A percentile compares a stretch with the other conserved stretches of the same genome.
Evolutionary conservation across 2,329 filamentous ascomycete species (phyloP).

Genomic region (Fusarium cyanostomum): DNA sequence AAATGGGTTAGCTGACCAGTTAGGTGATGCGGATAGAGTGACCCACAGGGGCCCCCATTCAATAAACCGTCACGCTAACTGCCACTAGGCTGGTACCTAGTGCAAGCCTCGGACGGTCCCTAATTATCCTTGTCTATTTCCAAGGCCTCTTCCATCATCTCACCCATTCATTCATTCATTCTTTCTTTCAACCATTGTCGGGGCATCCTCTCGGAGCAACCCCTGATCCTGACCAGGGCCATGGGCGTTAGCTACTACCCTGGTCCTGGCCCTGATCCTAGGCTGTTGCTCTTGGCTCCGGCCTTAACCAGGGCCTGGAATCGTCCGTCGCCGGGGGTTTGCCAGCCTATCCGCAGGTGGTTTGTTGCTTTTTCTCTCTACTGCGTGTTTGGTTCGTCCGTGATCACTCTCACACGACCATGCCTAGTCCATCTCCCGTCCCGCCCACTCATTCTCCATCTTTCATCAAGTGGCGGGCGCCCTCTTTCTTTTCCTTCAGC

Average conservation of each 20-base stretch:
- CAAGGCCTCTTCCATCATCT: neutral
- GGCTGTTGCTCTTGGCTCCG: neutral
- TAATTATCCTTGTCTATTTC: conserved; percentile 27
- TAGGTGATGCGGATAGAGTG: conserved; percentile 8
- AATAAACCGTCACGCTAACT: conserved; percentile 43
- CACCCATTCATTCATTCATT: neutral
- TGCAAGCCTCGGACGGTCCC: conserved; percentile 35
- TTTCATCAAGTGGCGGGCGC: conserved; percentile 26
- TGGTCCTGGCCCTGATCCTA: conserved; percentile 3
- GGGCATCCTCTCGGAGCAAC: neutral
- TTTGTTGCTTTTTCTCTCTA: neutral
- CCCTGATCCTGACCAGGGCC: conserved; percentile 1
- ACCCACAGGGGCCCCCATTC: conserved; percentile 30
- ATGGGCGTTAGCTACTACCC: too few species aligned
- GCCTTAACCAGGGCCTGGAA: conserved; percentile 10
- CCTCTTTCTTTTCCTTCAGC: conserved; percentile 25
- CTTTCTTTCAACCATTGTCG: too few species aligned
- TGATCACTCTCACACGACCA: neutral
- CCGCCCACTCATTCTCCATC: conserved; percentile 20
- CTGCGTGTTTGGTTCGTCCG: neutral
- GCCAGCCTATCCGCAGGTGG: neutral
- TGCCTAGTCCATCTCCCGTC: conserved; percentile 8
- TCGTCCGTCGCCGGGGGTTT: neutral
- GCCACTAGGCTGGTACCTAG: too few species aligned
- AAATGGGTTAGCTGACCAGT: conserved; percentile 6